Evolutionary conservation across 2,329 filamentous ascomycete species (phyloP).

Genomic region (Zymoseptoria pseudotritici): DNA sequence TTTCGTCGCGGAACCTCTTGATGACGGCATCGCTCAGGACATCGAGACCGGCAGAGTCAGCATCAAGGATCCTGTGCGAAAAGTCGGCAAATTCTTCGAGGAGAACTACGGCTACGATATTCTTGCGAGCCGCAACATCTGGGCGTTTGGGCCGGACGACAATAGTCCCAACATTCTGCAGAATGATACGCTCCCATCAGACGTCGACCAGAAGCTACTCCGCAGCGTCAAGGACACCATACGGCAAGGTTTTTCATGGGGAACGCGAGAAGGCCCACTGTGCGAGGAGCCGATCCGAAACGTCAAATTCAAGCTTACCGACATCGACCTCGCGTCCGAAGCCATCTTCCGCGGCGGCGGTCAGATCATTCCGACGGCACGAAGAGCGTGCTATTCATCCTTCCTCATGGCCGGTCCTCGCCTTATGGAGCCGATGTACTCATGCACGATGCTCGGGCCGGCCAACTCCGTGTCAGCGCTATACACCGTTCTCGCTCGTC

Average conservation of each 20-base stretch:
- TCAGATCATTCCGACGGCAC: constrained; percentile 92
- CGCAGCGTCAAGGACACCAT: constrained; percentile 85
- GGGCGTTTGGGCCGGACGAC: constrained; percentile 96
- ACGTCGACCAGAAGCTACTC: constrained; percentile 88
- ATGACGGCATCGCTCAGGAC: constrained; percentile 88
- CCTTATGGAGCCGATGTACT: constrained; percentile 94
- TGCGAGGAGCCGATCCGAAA: constrained; percentile 99
- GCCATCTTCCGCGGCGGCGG: constrained; percentile 92
- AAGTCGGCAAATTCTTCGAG: constrained; percentile 94
- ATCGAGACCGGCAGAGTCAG: constrained; percentile 86
- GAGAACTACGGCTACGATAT: constrained; percentile 97
- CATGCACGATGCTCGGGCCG: constrained; percentile 85
- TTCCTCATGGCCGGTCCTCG: constrained; percentile 96
- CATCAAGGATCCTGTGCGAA: constrained; percentile 86
- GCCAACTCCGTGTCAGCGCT: constrained; percentile 80
- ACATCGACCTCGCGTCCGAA: constrained; percentile 76
- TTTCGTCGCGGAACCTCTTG: constrained; percentile 93
- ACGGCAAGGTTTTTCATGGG: constrained; percentile 95
- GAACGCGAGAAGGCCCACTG: constrained; percentile 84
- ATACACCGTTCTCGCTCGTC: constrained; percentile 83
- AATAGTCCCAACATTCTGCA: constrained; percentile 91
- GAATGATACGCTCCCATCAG: constrained; percentile 89
- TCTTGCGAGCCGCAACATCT: constrained; percentile 87
- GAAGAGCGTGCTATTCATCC: constrained; percentile 86
- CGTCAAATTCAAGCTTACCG: constrained; percentile 93